phyloP scores from a whole-genome alignment of 2,329 filamentous ascomycete genomes.

The Sclerotinia borealis region DNA sequence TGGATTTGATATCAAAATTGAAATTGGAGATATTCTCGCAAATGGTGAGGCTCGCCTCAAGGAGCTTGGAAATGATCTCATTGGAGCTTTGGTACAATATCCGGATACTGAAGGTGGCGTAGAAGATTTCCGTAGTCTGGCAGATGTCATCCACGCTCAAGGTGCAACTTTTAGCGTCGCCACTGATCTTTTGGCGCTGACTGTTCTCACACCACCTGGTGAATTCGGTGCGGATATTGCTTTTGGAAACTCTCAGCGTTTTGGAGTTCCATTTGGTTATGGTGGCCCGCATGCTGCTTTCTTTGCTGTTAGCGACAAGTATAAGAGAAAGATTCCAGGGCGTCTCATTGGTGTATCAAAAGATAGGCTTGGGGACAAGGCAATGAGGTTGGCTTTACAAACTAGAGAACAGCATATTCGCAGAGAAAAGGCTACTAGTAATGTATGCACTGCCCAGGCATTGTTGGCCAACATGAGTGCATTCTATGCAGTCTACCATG shows the following conservation, averaged over 20 bases:
- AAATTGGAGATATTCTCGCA: slow-evolving; percentile 64
- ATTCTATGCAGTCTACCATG: slow-evolving; percentile 92
- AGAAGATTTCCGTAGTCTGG: slow-evolving; percentile 66
- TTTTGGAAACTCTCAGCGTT: slow-evolving; percentile 85
- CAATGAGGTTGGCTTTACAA: slow-evolving; percentile 79
- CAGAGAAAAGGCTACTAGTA: slow-evolving; percentile 93
- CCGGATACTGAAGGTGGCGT: slow-evolving; percentile 83
- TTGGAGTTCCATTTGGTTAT: slow-evolving; percentile 86
- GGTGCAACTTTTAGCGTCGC: slow-evolving; percentile 79
- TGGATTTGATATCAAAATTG: slow-evolving; percentile 82
- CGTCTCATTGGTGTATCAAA: slow-evolving; percentile 87
- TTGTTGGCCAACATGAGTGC: slow-evolving; percentile 93
- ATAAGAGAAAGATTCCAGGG: slow-evolving; percentile 92
- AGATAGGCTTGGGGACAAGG: slow-evolving; percentile 75
- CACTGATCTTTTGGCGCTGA: slow-evolving; percentile 83
- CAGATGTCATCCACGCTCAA: slow-evolving; percentile 69
- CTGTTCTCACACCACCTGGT: slow-evolving; percentile 79
- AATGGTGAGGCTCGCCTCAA: slow-evolving; percentile 60
- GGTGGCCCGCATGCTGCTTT: slow-evolving; percentile 96
- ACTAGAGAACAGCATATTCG: slow-evolving; percentile 95
- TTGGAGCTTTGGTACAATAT: slow-evolving; percentile 92
- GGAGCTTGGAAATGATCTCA: slow-evolving; percentile 70
- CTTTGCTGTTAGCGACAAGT: slow-evolving; percentile 84
- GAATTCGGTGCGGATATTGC: slow-evolving; percentile 95
- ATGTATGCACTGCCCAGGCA: slow-evolving; percentile 94